These are phyloP conservation scores for Fomitopsis pinicola DNA, from an alignment of 1,284 basidiomycete genomes.

Conservation along the genomic window DNA sequence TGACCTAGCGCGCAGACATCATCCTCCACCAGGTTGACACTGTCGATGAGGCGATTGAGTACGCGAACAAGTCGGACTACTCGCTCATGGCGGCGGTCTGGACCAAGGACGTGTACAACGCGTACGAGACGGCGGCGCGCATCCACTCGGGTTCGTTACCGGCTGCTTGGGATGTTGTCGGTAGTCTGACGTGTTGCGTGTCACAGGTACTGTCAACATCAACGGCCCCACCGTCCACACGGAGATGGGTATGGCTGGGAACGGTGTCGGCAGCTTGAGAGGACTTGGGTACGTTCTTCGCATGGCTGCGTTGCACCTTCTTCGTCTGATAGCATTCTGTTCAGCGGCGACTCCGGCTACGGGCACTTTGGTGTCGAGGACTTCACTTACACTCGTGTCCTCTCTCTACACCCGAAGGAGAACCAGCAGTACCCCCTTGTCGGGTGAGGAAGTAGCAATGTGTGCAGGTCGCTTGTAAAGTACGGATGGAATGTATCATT, in stretches of 20 bases:
- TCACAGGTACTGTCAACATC: conserved; percentile 38
- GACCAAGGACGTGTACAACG: conserved; percentile 44
- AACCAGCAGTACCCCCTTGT: conserved; percentile 11
- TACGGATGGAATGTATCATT: neutral
- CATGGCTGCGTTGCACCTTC: neutral
- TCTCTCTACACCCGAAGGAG: conserved; percentile 37
- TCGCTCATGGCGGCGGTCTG: conserved; percentile 50
- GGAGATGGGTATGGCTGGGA: conserved; percentile 18
- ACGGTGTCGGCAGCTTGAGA: neutral
- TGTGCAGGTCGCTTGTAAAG: neutral
- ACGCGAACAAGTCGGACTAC: conserved; percentile 53
- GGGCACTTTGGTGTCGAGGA: conserved; percentile 48
- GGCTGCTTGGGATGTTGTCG: neutral
- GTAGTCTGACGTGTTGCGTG: neutral
- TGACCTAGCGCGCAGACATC: conserved; percentile 27
- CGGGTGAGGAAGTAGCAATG: neutral
- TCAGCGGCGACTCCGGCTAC: conserved; percentile 47
- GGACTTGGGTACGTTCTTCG: conserved; percentile 27
- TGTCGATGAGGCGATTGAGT: conserved; percentile 46
- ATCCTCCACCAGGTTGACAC: conserved; percentile 42
- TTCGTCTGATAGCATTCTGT: neutral
- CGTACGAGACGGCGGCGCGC: conserved; percentile 42
- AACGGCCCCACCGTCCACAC: conserved; percentile 28
- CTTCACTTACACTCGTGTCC: conserved; percentile 43
- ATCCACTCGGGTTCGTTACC: conserved; percentile 39